Evolutionary conservation across 768 basidiomycete species (phyloP).

Genomic region (Russula foetens): DNA sequence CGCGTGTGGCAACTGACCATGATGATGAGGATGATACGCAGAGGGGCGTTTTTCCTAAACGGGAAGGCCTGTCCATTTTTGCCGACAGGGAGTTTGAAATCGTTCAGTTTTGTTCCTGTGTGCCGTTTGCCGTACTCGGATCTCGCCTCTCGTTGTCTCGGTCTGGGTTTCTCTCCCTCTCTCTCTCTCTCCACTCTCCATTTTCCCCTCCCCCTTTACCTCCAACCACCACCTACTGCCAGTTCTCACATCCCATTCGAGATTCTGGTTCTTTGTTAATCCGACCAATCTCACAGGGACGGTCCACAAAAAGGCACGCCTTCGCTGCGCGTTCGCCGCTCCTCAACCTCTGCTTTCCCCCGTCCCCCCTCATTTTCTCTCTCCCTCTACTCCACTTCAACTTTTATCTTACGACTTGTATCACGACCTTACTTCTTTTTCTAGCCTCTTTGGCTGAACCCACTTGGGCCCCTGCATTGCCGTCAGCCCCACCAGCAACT

Average conservation of each 20-base stretch:
- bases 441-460: conserved; percentile 32
- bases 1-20: conserved; percentile 5
- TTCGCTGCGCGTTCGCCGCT: conserved; percentile 86
- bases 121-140: conserved; percentile 16
- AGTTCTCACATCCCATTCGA: conserved; percentile 5
- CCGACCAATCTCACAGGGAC: conserved; percentile 13
- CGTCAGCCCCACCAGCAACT: conserved; percentile 26
- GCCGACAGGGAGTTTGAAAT: conserved; percentile 2
- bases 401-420: conserved; percentile 53
- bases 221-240: conserved; percentile 24
- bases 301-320: conserved; percentile 72
- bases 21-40: not conserved
- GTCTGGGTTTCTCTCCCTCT: not conserved
- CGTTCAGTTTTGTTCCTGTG: not conserved
- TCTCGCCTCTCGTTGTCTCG: conserved; percentile 21
- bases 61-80: not conserved
- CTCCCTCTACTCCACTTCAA: conserved; percentile 18
- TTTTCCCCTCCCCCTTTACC: conserved; percentile 22
- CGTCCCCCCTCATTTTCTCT: conserved; percentile 25
- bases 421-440: conserved; percentile 52
- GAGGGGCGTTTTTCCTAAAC: not conserved
- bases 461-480: conserved; percentile 31
- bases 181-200: conserved; percentile 16
- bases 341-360: conserved; percentile 21
- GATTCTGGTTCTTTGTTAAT: conserved; percentile 8